Evolutionary conservation across 139 green algal genomes (phyloP), one percentile per base, ranked within the genome.

Genomic region (Micromonas commoda): DNA sequence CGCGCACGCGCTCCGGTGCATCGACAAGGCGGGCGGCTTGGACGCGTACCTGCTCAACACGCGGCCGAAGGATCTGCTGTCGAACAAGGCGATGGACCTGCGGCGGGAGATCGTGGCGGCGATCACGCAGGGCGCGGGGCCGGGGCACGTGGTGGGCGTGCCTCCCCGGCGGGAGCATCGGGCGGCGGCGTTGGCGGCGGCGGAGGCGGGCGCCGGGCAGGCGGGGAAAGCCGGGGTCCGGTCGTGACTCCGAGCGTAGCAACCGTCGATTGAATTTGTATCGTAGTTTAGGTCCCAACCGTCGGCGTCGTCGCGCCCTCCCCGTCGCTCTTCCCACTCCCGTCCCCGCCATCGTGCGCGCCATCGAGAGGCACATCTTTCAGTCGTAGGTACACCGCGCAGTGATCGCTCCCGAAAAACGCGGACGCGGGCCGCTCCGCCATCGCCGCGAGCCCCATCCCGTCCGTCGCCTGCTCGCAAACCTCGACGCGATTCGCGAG

Each of bases 41-140:
- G 92, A 97, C 79, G 70, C 82, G 0, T 97, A 96, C 71, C 67
- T 97, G 26, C 63, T 96, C 0, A 85, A 87, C 24, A 94, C 89
- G 0, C 76, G 82, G 0, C 85, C 90, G 26, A 57, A 86, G 1
- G 83, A 93, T 26, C 79, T 97, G n/a, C 2, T 6, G 68, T 63
- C 37, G 24, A 24, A 39, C 20, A 53, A 53, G 23, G 68, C 37
- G 35, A 33, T 75, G 26, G 68, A 61, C 20, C 29, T 75, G 16
- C 52, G 53, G 38, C 13, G 16, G 35, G 23, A 32, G 34, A 29
- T 75, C 37, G 19, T 4, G 26, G 60, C 6, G 9, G 60, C 60
- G 45, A 57, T 57, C 45, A 57, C 9, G 45, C 9, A 57, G 45
- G 16, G 45, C 45, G 45, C 9, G 45, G 9, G 45, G 45, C 9